Evolutionary conservation across 306 rosid genomes (phyloP), one percentile per base, ranked within the genome.

Genomic region (Rubus idaeus): DNA sequence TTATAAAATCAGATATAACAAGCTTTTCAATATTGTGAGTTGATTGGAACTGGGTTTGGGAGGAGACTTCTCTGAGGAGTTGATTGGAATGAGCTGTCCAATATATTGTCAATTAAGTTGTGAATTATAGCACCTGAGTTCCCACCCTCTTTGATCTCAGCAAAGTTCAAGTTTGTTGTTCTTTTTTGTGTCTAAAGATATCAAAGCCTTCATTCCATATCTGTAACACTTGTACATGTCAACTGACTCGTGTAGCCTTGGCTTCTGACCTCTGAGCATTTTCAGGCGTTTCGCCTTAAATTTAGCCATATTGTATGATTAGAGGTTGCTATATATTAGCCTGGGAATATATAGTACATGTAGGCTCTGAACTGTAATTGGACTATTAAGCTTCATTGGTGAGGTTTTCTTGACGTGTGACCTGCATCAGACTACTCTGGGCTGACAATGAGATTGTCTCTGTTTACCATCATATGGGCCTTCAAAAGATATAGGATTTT

Each of bases 201-300:
- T 65, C 21, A 65, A 40, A 41, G 14, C 30, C 49, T 40, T 39
- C 23, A 3, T 65, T 62, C 44, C 68, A 62, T 30, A 30, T 26
- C 11, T 7, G 58, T 53, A 7, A 18, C 58, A 52, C 21, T 52
- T 17, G 6, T n/a, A 10, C 39, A 58, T 62, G 41, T 61, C 66
- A 61, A 61, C 17, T 30, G 68, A 9, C 68, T 16, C 65, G 14
- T 35, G 45, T 17, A 62, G 68, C 68, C 68, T 63, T 37, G 68
- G 21, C 46, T 37, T 63, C 45, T 13, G n/a, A 62, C 64, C 39
- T 53, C 18, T 53, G 10, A 26, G 61, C 61, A 55, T 11, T 55
- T 53, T 55, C 61, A 18, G 30, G 61, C 23, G 30, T n/a, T n/a
- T n/a, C 10, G 3, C 41, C 2, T 21, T 49, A 1, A 49, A 8